Evolutionary conservation across 257 asterid genomes (phyloP).

Genomic region (Fraxinus quadrangulata): DNA sequence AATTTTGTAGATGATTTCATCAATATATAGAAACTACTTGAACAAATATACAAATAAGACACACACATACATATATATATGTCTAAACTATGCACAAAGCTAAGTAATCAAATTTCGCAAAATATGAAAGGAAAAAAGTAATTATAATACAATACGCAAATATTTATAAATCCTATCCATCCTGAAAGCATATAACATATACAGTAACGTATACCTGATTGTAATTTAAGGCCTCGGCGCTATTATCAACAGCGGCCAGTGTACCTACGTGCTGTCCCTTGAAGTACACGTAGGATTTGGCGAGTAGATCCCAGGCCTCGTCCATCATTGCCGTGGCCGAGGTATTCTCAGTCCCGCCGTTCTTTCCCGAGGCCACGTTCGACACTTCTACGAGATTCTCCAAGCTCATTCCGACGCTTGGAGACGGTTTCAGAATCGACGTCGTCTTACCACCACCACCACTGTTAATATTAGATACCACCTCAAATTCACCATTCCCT

Average conservation of each 20-base stretch:
- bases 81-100: too few relatives aligned
- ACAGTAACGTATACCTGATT: conserved; percentile 44
- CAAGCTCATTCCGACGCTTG: conserved; percentile 35
- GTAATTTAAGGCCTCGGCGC: conserved; percentile 52
- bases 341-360: conserved; percentile 30
- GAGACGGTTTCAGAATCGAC: conserved; percentile 39
- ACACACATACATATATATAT: too few relatives aligned
- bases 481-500: conserved; percentile 24
- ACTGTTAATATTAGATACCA: conserved; percentile 9
- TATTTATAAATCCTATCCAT: not conserved
- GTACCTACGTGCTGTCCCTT: conserved; percentile 49
- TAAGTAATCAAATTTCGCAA: not conserved
- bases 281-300: conserved; percentile 33
- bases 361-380: conserved; percentile 23
- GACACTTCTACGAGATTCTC: conserved; percentile 30
- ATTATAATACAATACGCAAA: not conserved
- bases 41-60: not conserved
- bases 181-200: not conserved
- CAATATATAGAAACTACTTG: not conserved
- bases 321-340: conserved; percentile 44
- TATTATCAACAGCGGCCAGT: conserved; percentile 44
- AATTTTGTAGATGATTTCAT: not conserved
- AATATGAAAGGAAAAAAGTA: not conserved
- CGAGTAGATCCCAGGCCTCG: conserved; percentile 54
- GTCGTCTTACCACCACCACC: conserved; percentile 29